These are phyloP conservation scores for Rhodotorula sp. DNA, from an alignment of 1,284 basidiomycete genomes.

Conservation along the genomic window DNA sequence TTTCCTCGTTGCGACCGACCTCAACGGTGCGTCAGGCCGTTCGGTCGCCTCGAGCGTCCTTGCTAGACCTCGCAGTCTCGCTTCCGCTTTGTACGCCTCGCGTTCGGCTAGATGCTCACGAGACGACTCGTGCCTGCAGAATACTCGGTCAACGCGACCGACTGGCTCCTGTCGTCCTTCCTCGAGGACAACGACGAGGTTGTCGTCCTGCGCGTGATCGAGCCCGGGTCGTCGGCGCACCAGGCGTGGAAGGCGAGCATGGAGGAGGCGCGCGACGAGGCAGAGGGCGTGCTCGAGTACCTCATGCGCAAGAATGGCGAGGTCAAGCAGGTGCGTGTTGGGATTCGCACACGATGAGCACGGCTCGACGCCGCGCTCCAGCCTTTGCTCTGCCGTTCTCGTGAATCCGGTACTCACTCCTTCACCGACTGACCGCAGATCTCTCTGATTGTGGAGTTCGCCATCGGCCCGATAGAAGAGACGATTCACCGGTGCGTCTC, in stretches of 20 bases:
- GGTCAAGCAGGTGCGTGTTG: constrained; percentile 68
- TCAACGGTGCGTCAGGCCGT: constrained; percentile 57
- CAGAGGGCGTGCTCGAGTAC: constrained; percentile 74
- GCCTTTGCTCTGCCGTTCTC: background rate
- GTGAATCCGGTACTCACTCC: background rate
- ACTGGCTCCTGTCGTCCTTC: constrained; percentile 61
- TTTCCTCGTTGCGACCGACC: constrained; percentile 84
- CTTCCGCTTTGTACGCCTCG: background rate
- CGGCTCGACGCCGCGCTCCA: background rate
- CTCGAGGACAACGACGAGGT: constrained; percentile 81
- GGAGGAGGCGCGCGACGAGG: constrained; percentile 81
- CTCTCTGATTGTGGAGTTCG: constrained; percentile 89
- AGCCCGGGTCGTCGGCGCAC: constrained; percentile 51
- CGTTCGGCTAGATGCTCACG: fast-evolving
- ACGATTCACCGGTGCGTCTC: constrained; percentile 60
- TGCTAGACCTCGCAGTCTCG: background rate
- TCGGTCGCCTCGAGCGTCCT: background rate
- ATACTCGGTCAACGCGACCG: constrained; percentile 77
- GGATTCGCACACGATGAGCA: constrained; percentile 45
- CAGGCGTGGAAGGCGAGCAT: constrained; percentile 54
- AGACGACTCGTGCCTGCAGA: constrained; percentile 53
- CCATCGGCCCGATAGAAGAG: constrained; percentile 83
- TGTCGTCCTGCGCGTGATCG: constrained; percentile 85
- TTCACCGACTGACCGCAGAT: constrained; percentile 57
- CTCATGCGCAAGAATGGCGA: constrained; percentile 81